phyloP scores from a whole-genome alignment of 805 yeast species.

The Saturnispora diversa region DNA sequence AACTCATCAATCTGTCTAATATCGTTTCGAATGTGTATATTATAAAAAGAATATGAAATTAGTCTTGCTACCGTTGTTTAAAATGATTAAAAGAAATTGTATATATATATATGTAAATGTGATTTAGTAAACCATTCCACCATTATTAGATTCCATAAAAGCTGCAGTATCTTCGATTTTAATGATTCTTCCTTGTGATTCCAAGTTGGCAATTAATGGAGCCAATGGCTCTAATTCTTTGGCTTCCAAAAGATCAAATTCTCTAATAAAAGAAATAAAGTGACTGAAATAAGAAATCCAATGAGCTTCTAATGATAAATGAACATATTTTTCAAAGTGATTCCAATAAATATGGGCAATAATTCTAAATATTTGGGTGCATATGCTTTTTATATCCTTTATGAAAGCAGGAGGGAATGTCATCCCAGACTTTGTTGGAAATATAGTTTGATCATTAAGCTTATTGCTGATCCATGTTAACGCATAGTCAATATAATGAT shows the following conservation, averaged over 20 bases:
- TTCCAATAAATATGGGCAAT: slow-evolving; percentile 93
- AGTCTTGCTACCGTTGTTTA: too few species aligned
- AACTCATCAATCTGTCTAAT: not conserved
- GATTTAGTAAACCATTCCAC: slow-evolving; percentile 10
- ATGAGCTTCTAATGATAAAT: slow-evolving; percentile 88
- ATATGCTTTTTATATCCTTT: slow-evolving; percentile 77
- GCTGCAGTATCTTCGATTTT: slow-evolving; percentile 13
- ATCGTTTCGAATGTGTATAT: not conserved
- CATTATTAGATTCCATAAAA: slow-evolving; percentile 3
- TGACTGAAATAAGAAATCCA: slow-evolving; percentile 98
- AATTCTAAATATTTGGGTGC: slow-evolving; percentile 87
- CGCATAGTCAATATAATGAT: slow-evolving; percentile 87
- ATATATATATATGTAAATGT: too few species aligned
- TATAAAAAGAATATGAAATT: too few species aligned
- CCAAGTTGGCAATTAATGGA: slow-evolving; percentile 71
- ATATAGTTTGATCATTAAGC: slow-evolving; percentile 78
- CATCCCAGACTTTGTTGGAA: slow-evolving; percentile 84
- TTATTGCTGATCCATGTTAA: slow-evolving; percentile 84
- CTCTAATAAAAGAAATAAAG: slow-evolving; percentile 77
- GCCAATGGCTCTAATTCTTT: slow-evolving; percentile 72
- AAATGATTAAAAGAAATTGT: too few species aligned
- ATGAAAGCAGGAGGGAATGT: slow-evolving; percentile 85
- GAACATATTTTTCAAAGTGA: slow-evolving; percentile 91
- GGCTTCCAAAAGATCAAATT: slow-evolving; percentile 72
- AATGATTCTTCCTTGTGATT: slow-evolving; percentile 74